Conservation (phyloP, 2,329 filamentous ascomycete genomes). For the Ceratocystis destructans region DNA sequence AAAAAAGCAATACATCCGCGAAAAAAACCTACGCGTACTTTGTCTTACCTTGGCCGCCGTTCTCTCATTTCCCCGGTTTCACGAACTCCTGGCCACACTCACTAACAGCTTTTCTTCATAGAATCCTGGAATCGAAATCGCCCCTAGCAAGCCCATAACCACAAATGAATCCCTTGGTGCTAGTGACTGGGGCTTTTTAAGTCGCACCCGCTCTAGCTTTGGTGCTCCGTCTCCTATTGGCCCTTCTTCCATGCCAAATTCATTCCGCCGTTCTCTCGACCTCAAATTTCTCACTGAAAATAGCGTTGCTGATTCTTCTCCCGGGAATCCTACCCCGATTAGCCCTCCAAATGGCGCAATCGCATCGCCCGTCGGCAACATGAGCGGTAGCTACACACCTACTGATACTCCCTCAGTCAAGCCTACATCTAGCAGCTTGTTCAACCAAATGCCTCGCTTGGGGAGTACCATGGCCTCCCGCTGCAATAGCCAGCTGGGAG, state of each 20-base stretch:
- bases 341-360: slow-evolving; percentile 18
- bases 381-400: slow-evolving; percentile 14
- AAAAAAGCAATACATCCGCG: background rate
- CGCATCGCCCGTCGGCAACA: slow-evolving; percentile 11
- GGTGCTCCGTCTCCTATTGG: slow-evolving; percentile 12
- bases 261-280: slow-evolving; percentile 46
- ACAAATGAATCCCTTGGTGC: slow-evolving; percentile 24
- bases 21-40: slow-evolving; percentile 4
- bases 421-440: slow-evolving; percentile 5
- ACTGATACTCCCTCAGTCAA: background rate
- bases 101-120: slow-evolving; percentile 5
- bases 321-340: slow-evolving; percentile 13
- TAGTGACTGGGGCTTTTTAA: slow-evolving; percentile 24
- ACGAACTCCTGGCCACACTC: background rate
- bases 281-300: slow-evolving; percentile 38
- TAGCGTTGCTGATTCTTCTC: slow-evolving; percentile 16
- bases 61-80: background rate
- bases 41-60: background rate
- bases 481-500: slow-evolving; percentile 11
- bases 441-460: slow-evolving; percentile 16
- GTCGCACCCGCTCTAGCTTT: slow-evolving; percentile 13
- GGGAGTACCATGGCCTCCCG: slow-evolving; percentile 13
- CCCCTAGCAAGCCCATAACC: slow-evolving; percentile 28
- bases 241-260: slow-evolving; percentile 17
- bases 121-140: slow-evolving; percentile 24